phyloP scores from a whole-genome alignment of 2,329 filamentous ascomycete species.

The Cladorrhinum sp. region DNA sequence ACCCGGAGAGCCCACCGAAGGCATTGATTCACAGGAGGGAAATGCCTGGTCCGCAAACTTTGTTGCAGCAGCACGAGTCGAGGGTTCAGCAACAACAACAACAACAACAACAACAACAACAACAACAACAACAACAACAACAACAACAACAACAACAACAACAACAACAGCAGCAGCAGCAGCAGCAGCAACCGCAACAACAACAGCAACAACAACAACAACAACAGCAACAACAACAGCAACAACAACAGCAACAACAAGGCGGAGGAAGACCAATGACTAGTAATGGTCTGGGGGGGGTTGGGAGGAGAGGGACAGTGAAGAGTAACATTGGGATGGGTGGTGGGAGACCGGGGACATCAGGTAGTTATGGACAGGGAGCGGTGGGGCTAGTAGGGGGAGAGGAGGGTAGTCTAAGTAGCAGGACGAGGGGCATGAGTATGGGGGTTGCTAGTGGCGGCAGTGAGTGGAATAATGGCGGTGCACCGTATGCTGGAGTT shows the following conservation, averaged over 20 bases:
- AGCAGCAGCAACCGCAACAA: neutral
- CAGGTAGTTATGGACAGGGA: neutral
- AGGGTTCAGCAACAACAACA: neutral
- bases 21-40: conserved; percentile 13
- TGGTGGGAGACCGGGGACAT: neutral
- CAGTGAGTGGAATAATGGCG: neutral
- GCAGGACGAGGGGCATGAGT: neutral
- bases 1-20: conserved; percentile 12
- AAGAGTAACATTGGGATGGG: conserved; percentile 11
- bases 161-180: neutral
- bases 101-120: neutral
- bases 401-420: neutral
- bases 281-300: neutral
- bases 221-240: neutral
- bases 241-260: neutral
- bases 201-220: neutral
- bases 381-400: neutral
- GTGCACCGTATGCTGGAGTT: neutral
- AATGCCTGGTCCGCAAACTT: neutral
- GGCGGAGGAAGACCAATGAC: neutral
- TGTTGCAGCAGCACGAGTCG: conserved; percentile 13
- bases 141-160: neutral
- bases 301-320: conserved; percentile 15
- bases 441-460: neutral
- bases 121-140: neutral